Evolutionary conservation across 352 stramenopile species (phyloP).

Genomic region (Pythium aquatile): DNA sequence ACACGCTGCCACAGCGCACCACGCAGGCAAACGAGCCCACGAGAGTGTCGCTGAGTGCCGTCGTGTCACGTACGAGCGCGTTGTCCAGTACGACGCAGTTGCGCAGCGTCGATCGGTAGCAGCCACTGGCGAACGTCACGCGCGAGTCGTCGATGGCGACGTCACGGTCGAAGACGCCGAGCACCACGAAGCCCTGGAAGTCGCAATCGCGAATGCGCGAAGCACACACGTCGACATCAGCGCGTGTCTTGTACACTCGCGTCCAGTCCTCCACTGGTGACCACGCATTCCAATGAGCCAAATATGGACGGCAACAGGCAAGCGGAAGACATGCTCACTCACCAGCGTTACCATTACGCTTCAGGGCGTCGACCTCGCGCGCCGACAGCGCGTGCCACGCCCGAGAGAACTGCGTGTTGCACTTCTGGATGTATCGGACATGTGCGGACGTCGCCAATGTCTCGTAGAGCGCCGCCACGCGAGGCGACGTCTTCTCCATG

Average conservation of each 20-base stretch:
- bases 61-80: constrained; percentile 70
- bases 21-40: constrained; percentile 51
- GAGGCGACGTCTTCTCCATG: neutral
- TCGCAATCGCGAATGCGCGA: constrained; percentile 57
- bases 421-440: constrained; percentile 19
- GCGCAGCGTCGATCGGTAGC: constrained; percentile 67
- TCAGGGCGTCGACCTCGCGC: constrained; percentile 46
- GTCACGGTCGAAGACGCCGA: constrained; percentile 44
- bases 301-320: neutral
- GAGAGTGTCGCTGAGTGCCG: constrained; percentile 48
- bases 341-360: constrained; percentile 68
- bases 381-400: constrained; percentile 45
- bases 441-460: constrained; percentile 18
- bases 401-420: constrained; percentile 17
- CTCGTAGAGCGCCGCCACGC: constrained; percentile 17
- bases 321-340: neutral
- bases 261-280: constrained; percentile 59
- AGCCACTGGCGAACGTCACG: constrained; percentile 53
- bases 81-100: constrained; percentile 69
- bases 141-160: constrained; percentile 43
- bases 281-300: neutral
- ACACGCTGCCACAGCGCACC: constrained; percentile 66
- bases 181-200: constrained; percentile 64
- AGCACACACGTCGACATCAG: constrained; percentile 26
- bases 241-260: constrained; percentile 43